phyloP scores from a whole-genome alignment of 1,284 basidiomycete genomes.

The Singerocomus inundabilis region DNA sequence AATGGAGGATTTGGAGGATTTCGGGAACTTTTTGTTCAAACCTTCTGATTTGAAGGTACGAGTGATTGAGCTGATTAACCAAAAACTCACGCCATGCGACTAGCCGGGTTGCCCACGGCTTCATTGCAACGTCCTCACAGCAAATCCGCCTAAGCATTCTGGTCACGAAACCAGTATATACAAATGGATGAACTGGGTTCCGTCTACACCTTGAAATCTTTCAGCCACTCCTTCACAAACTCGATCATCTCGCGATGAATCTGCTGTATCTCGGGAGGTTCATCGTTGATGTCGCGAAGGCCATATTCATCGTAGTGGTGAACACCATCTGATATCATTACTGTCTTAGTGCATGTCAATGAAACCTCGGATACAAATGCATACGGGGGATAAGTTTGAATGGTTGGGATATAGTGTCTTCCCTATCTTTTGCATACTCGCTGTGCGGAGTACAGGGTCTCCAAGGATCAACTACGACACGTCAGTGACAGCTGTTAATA shows the following conservation, averaged over 20 bases:
- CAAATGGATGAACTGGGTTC: background rate
- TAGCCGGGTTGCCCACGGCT: background rate
- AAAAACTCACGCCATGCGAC: background rate
- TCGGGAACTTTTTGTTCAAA: background rate
- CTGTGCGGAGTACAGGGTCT: slow-evolving; percentile 85
- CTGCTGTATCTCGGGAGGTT: slow-evolving; percentile 77
- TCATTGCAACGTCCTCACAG: background rate
- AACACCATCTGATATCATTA: slow-evolving; percentile 58
- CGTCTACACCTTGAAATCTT: slow-evolving; percentile 47
- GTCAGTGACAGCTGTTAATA: background rate
- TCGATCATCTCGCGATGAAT: slow-evolving; percentile 80
- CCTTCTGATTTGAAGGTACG: background rate
- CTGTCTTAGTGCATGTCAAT: slow-evolving; percentile 1
- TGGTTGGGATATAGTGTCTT: slow-evolving; percentile 73
- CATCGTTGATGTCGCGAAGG: slow-evolving; percentile 57
- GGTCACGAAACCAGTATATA: background rate
- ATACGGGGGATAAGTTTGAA: slow-evolving; percentile 87
- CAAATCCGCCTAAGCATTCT: background rate
- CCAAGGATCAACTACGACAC: slow-evolving; percentile 79
- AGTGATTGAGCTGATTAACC: background rate
- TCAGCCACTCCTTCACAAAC: slow-evolving; percentile 84
- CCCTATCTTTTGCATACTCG: slow-evolving; percentile 65
- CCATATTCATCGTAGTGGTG: slow-evolving; percentile 94
- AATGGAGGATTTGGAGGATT: background rate
- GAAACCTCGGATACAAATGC: slow-evolving; percentile 23